Conservation (phyloP, 768 basidiomycete species). For the Arthromyces matolae region DNA sequence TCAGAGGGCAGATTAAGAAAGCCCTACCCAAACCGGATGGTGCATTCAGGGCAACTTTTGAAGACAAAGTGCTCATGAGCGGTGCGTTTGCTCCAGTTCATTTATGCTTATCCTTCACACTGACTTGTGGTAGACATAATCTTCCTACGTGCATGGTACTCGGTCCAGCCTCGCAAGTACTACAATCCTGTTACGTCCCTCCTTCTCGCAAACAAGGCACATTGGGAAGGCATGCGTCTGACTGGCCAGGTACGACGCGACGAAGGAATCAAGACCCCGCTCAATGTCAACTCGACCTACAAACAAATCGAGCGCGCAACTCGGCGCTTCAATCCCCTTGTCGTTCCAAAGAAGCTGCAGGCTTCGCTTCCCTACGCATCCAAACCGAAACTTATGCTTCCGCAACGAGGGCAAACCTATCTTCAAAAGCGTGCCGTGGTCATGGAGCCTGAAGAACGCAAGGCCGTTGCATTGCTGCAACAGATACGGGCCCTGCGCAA, state of each 20-base stretch:
- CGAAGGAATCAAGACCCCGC: constrained; percentile 77
- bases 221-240: constrained; percentile 93
- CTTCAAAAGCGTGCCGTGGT: constrained; percentile 93
- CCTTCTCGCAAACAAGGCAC: constrained; percentile 74
- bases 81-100: constrained; percentile 66
- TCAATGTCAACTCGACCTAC: constrained; percentile 83
- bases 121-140: constrained; percentile 64
- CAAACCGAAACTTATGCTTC: constrained; percentile 81
- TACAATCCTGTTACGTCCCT: constrained; percentile 96
- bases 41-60: constrained; percentile 93
- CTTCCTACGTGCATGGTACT: constrained; percentile 96
- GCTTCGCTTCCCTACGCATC: constrained; percentile 86
- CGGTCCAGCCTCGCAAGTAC: constrained; percentile 90
- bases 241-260: constrained; percentile 92
- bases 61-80: constrained; percentile 95
- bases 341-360: constrained; percentile 88
- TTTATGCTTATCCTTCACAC: background rate
- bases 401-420: constrained; percentile 77
- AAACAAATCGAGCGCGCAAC: constrained; percentile 73
- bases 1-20: constrained; percentile 96
- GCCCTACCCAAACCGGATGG: constrained; percentile 94
- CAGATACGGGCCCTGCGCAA: constrained; percentile 91
- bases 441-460: constrained; percentile 93
- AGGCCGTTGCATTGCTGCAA: constrained; percentile 85
- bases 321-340: constrained; percentile 87